Evolutionary conservation across 2,329 filamentous ascomycete species (phyloP), one percentile per base, ranked within the genome.

Genomic region (Pleurostoma richardsiae): DNA sequence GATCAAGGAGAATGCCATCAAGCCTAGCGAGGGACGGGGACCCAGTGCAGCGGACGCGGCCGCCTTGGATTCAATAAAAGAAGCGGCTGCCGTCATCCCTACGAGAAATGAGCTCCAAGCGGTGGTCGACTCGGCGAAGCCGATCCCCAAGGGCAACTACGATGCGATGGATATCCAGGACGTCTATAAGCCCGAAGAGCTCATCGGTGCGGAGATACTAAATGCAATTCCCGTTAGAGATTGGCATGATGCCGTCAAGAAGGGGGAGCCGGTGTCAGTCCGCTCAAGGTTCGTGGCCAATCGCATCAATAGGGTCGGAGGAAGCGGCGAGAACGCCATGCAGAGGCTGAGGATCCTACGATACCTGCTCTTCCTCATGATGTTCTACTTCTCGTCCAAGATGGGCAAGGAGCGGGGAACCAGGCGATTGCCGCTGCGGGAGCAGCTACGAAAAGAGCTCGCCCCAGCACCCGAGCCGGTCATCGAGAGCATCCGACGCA

Each of bases 1-100:
- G 47, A 74, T 79, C 52, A 82, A 82, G 3, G 76, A 87, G 56
- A 90, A 91, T 59, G 85, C 86, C 19, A 89, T 92, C 55, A 68
- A 67, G 39, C 65, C 72, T 39, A 52, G 62, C 56, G 61, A 65
- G 33, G 62, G 60, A 40, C 63, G 41, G 30, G 48, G 33, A 27
- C 33, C 60, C 46, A 77, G 79, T 48, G 68, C 75, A 33, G 73
- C 78, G 3, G 74, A 80, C 41, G 68, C 71, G 42, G 81, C 79
- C 6, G 77, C 90, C 45, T 73, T 91, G 53, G 71, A 77, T 27
- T 76, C 74, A 11, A 85, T 91, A 59, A 76, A 77, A 41, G 71
- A 79, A 42, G 69, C 79, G 2, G 83, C 83, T 4, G 71, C 75
- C 19, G 76, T 73, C n/a, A 86, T 88, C 78, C 78, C 85, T 1